Evolutionary conservation across 495 filamentous ascomycete species (phyloP).

Genomic region (Chaetomium tenue): DNA sequence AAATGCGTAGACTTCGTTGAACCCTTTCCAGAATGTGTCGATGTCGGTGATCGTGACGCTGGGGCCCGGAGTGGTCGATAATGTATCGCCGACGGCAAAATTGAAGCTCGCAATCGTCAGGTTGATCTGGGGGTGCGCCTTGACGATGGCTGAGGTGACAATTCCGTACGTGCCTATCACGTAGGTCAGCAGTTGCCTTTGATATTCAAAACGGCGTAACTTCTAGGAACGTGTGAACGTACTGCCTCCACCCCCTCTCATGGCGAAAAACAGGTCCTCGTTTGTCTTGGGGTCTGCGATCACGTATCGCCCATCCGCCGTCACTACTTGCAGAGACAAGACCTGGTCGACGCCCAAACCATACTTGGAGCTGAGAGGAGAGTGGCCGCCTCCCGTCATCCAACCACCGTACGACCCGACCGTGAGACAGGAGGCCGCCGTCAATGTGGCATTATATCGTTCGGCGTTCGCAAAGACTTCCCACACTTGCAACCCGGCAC

Average conservation of each 20-base stretch:
- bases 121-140: slow-evolving; percentile 40
- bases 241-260: slow-evolving; percentile 54
- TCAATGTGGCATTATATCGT: slow-evolving; percentile 39
- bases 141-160: slow-evolving; percentile 50
- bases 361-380: slow-evolving; percentile 42
- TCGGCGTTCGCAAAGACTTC: slow-evolving; percentile 41
- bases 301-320: slow-evolving; percentile 45
- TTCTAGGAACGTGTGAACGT: slow-evolving; percentile 19
- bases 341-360: slow-evolving; percentile 53
- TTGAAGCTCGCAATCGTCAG: slow-evolving; percentile 29
- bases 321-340: slow-evolving; percentile 47
- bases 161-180: slow-evolving; percentile 54
- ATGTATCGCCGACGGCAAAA: slow-evolving; percentile 28
- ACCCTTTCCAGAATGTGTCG: slow-evolving; percentile 51
- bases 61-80: slow-evolving; percentile 30
- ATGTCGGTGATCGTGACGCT: slow-evolving; percentile 15
- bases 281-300: slow-evolving; percentile 46
- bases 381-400: slow-evolving; percentile 47
- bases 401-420: slow-evolving; percentile 48
- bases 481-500: slow-evolving; percentile 44
- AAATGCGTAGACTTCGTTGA: slow-evolving; percentile 44
- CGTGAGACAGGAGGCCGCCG: slow-evolving; percentile 37
- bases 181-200: background rate
- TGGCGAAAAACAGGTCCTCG: slow-evolving; percentile 52
- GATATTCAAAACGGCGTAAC: background rate